These are phyloP conservation scores for Phoenix roebelenii DNA, from an alignment of 176 grass and related monocot genomes.

Conservation along the genomic window DNA sequence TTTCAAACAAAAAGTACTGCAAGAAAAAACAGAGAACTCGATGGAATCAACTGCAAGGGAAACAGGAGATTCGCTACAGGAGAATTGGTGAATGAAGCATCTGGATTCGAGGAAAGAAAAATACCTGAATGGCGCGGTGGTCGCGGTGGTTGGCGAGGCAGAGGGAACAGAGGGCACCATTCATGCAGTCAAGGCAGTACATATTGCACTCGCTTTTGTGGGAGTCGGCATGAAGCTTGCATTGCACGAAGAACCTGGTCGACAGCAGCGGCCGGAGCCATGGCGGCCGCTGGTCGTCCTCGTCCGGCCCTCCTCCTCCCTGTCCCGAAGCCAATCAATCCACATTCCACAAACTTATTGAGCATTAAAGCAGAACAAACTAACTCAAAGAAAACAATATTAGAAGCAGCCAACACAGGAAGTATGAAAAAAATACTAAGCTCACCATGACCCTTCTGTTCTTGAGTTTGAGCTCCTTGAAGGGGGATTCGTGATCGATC, in stretches of 20 bases:
- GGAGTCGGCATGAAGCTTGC: slow-evolving; percentile 51
- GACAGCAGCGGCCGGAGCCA: slow-evolving; percentile 85
- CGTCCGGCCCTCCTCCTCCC: slow-evolving; percentile 24
- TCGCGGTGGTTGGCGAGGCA: slow-evolving; percentile 63
- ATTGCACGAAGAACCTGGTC: slow-evolving; percentile 90
- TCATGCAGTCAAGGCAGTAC: slow-evolving; percentile 88
- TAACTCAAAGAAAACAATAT: background rate
- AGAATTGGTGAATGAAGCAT: background rate
- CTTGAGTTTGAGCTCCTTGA: slow-evolving; percentile 32
- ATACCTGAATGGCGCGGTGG: slow-evolving; percentile 85
- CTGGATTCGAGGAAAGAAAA: background rate
- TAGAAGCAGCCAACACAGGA: too few relatives aligned
- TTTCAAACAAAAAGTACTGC: too few relatives aligned
- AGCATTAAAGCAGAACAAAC: too few relatives aligned
- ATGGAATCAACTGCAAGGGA: too few relatives aligned
- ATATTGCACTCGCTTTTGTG: slow-evolving; percentile 97
- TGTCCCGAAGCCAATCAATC: background rate
- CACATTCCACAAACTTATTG: too few relatives aligned
- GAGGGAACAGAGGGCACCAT: slow-evolving; percentile 76
- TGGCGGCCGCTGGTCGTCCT: slow-evolving; percentile 61
- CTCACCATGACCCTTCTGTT: slow-evolving; percentile 35
- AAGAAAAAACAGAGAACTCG: too few relatives aligned
- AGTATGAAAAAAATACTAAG: background rate
- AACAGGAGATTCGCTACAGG: too few relatives aligned
- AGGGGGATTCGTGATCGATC: slow-evolving; percentile 45